Percentiles rank a stretch among this genome's conserved stretches.
phyloP scores from a whole-genome alignment of 2,329 filamentous ascomycete genomes.

The Cadophora gregata region DNA sequence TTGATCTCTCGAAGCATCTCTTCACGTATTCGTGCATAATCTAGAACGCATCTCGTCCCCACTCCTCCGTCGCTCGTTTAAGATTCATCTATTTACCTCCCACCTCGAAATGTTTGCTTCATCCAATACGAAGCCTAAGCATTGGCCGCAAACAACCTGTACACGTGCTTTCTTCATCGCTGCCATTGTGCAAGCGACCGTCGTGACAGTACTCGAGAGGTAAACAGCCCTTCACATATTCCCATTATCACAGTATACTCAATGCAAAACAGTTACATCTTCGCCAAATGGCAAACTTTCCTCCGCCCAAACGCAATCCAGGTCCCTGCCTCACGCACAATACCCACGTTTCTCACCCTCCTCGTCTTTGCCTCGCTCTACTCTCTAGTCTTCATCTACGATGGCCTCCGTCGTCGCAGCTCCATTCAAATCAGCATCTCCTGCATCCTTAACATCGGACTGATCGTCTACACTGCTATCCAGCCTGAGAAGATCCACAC shows the following conservation, averaged over 20 bases:
- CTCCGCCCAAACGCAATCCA: constrained; percentile 5
- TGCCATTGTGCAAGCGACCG: constrained; percentile 11
- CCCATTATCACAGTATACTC: background rate
- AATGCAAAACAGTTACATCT: background rate
- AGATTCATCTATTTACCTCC: background rate
- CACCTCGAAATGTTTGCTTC: background rate
- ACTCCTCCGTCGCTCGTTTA: background rate
- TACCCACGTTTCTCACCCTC: constrained; percentile 5
- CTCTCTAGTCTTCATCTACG: constrained; percentile 11
- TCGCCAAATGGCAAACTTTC: constrained; percentile 6
- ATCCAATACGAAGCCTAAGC: background rate
- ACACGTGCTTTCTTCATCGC: constrained; percentile 14
- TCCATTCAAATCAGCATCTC: constrained; percentile 7
- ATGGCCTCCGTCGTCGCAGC: constrained; percentile 3
- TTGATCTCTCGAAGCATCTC: background rate
- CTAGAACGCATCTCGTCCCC: background rate
- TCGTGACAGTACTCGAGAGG: constrained; percentile 9
- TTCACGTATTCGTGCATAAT: background rate
- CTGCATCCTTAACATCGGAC: background rate
- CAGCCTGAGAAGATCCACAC: constrained; percentile 1
- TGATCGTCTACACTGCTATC: constrained; percentile 11
- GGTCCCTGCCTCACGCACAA: background rate
- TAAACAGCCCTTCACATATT: background rate
- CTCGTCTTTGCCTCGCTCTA: constrained; percentile 13
- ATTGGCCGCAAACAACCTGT: constrained; percentile 1